Conservation (phyloP, 169 alveolate genomes). For the Plasmodium inui region DNA sequence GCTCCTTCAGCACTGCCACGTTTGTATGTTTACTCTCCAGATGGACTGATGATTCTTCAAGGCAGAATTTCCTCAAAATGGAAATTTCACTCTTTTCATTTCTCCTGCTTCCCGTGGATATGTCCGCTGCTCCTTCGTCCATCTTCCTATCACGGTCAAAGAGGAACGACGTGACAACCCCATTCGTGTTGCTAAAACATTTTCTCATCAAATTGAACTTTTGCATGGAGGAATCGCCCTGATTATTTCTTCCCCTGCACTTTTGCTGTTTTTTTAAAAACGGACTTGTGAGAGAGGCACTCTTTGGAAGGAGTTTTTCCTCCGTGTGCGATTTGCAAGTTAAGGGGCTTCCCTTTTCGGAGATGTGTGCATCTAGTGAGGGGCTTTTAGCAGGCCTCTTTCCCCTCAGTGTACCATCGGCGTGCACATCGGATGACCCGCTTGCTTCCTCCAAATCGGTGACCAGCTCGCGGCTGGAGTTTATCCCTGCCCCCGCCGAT, state of each 20-base stretch:
- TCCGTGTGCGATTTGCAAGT: not conserved
- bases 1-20: not conserved
- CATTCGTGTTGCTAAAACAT: constrained; percentile 16
- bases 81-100: not conserved
- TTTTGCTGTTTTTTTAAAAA: constrained; percentile 15
- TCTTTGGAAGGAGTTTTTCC: not conserved
- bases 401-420: not conserved
- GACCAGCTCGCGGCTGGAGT: not conserved
- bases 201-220: constrained; percentile 17
- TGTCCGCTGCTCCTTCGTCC: not conserved
- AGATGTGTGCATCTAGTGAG: not conserved
- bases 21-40: not conserved
- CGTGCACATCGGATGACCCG: not conserved
- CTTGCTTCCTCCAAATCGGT: constrained; percentile 2
- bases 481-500: not conserved
- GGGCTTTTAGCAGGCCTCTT: not conserved
- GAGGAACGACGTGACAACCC: not conserved
- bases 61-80: not conserved
- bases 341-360: constrained; percentile 3
- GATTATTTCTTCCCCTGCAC: not conserved
- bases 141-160: not conserved
- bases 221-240: not conserved
- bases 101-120: not conserved
- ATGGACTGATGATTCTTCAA: not conserved
- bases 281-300: constrained; percentile 15